Base-by-base conservation (phyloP, 164 flowering plant genomes). In the Houttuynia cordata region DNA sequence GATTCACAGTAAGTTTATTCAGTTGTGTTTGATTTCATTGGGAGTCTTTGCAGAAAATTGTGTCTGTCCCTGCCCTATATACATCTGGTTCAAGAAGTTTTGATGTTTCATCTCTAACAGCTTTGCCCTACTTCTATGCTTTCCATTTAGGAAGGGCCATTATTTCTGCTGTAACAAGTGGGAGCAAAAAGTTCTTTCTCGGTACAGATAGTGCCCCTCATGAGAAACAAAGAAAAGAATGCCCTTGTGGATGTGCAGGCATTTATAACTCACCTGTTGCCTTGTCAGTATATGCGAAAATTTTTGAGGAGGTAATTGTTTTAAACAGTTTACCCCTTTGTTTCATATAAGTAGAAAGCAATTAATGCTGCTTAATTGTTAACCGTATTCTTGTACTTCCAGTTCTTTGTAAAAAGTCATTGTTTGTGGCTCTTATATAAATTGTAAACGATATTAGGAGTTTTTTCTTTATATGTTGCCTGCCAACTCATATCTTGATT, bases 121-220 rank as follows among this genome's bases (percentile, higher is more conserved):
- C 19, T 39, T 41, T 67, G 13, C 62, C 6, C 45, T 59, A 8
- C 21, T 59, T 62, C 42, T 24, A 64, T 53, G 20, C 8, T 24
- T 58, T 59, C 4, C 42, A 30, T 78, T 3, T 58, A 93, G 98
- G 98, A 71, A 87, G 80, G 68, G 94, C 97, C 50, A 81, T 94
- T 64, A 88, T 86, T 65, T 62, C 88, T 40, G 99, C 97, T 57
- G 96, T 94, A 45, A 94, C 99, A 6, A 84, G 96, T 62, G 97
- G 97, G 62, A 91, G 81, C 65, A 88, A 73, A 66, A 74, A 64
- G 39, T 91, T 86, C 66, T 94, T 94, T 71, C 91, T 88, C 49
- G 99, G 97, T 67, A 94, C 99, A 68, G 99, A 94, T 70, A 94
- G 97, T 76, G 99, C 97, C 65, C 99, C 99, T 40, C 99, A 94